phyloP scores from a whole-genome alignment of 2,329 filamentous ascomycete genomes.

The Ophiobolus disseminans region DNA sequence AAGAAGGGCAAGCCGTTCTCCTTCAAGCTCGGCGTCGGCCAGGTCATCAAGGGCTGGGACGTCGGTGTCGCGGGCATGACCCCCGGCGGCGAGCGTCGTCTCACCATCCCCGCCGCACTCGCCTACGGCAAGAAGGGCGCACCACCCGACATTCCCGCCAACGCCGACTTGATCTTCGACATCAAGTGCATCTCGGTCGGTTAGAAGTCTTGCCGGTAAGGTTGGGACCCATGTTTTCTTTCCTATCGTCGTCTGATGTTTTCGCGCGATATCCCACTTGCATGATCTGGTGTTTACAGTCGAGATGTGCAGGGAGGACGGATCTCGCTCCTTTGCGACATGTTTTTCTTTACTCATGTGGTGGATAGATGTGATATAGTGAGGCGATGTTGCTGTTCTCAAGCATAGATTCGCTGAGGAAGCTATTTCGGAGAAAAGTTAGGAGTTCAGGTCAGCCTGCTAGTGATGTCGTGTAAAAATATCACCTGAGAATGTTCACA shows the following conservation, averaged over 20 bases:
- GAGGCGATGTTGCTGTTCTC: slow-evolving; percentile 35
- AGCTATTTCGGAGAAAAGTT: slow-evolving; percentile 44
- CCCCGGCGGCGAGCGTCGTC: slow-evolving; percentile 89
- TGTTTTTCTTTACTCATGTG: too few species aligned
- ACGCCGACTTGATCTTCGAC: slow-evolving; percentile 92
- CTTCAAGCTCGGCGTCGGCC: slow-evolving; percentile 91
- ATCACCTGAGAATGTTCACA: too few species aligned
- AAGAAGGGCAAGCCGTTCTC: slow-evolving; percentile 98
- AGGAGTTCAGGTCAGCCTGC: slow-evolving; percentile 26
- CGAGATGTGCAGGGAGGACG: slow-evolving; percentile 50
- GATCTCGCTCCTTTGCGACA: slow-evolving; percentile 48
- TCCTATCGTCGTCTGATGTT: slow-evolving; percentile 31
- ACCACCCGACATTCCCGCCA: slow-evolving; percentile 84
- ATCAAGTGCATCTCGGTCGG: slow-evolving; percentile 60
- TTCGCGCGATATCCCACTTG: slow-evolving; percentile 53
- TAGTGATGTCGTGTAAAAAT: too few species aligned
- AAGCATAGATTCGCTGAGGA: slow-evolving; percentile 40
- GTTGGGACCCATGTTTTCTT: slow-evolving; percentile 27
- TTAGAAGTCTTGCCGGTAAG: slow-evolving; percentile 40
- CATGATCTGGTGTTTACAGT: slow-evolving; percentile 41
- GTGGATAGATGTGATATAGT: too few species aligned
- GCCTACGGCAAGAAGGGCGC: slow-evolving; percentile 84
- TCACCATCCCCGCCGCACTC: slow-evolving; percentile 85
- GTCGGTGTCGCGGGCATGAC: slow-evolving; percentile 91
- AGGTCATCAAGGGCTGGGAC: slow-evolving; percentile 99